Evolutionary conservation across 148 eudicot species (phyloP), one percentile per base, ranked within the genome.

Genomic region (Persicaria tinctoria): DNA sequence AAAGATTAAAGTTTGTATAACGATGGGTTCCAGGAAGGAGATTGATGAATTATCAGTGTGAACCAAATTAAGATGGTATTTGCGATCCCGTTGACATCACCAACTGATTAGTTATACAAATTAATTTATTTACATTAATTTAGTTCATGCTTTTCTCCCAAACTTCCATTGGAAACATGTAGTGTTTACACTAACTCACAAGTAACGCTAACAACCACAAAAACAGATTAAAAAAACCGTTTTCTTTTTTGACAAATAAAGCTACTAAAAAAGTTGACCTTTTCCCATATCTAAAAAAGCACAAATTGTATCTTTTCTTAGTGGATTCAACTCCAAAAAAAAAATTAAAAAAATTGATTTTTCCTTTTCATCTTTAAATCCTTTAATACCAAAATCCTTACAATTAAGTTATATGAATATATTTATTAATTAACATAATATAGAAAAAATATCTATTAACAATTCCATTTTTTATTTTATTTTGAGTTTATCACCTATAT

Each of bases 1-100:
- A 8, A 50, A 50, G 6, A 66, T 4, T 38, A 41, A 46, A 13
- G 70, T 64, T 64, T 64, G 44, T 8, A 66, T 14, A 38, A 1
- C 1, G 14, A 17, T 12, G 70, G 48, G 48, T 66, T 66, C 48
- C 48, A 66, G 47, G 70, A 66, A 66, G 47, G 70, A 38, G 70
- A 60, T 9, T 12, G 20, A 8, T 6, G 18, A 17, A 12, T 23
- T 23, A 20, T 12, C 10, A 5, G 5, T 66, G 69, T 66, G 70
- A 66, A 13, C 47, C 41, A 12, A 66, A 12, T 66, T 66, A 17
- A 66, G 48, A 38, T 38, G 70, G 70, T 66, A 66, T 48, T 66
- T 66, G 70, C 17, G 70, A 66, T 41, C 44, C 48, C 18, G 5
- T 66, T 66, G 70, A 66, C 48, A 66, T 10, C 5, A 41, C 5